Evolutionary conservation across 768 basidiomycete genomes (phyloP), one percentile per base, ranked within the genome.

Genomic region (Dacryopinax primogenitus): DNA sequence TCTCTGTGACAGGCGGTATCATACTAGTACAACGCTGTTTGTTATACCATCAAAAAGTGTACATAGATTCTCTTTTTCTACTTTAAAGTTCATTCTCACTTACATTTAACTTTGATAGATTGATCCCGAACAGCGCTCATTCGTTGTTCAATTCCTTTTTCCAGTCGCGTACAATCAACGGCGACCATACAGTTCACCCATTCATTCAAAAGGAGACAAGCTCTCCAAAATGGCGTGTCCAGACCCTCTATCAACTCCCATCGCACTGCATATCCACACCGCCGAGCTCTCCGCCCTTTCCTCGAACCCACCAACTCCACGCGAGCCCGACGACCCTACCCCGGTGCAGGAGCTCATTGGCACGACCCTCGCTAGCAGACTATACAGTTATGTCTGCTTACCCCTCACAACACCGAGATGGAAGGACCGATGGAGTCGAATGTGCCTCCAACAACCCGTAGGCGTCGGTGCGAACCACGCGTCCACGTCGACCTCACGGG

Each of bases 341-440:
- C 84, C 18, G 82, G 78, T 63, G 28, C 13, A 68, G 67, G 51
- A 58, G 51, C 30, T 58, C 13, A 30, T 58, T 30, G 32, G 51
- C 51, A 30, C 51, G 51, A 58, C 51, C 13, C 51, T 58, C 51
- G 51, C 51, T 3, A 58, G 51, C 51, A 23, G 51, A 9, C 51
- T 58, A 21, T 97, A 92, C 72, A 85, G 89, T 64, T 73, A 79
- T 0, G 79, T 92, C 41, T 88, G 86, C 71, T 73, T 94, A 18
- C 92, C 92, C n/a, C 79, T 97, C n/a, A 92, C 94, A 26, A 95
- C 88, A 64, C 80, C 81, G 18, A 82, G 81, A 51, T 99, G 96
- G 96, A 84, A 83, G 70, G 79, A 83, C 68, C 79, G 96, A 64
- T 99, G 96, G 95, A 80, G 82, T 68, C 78, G 84, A 64, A 91